Evolutionary conservation across 352 stramenopile genomes (phyloP).

Genomic region (Phytophthora colocasiae): DNA sequence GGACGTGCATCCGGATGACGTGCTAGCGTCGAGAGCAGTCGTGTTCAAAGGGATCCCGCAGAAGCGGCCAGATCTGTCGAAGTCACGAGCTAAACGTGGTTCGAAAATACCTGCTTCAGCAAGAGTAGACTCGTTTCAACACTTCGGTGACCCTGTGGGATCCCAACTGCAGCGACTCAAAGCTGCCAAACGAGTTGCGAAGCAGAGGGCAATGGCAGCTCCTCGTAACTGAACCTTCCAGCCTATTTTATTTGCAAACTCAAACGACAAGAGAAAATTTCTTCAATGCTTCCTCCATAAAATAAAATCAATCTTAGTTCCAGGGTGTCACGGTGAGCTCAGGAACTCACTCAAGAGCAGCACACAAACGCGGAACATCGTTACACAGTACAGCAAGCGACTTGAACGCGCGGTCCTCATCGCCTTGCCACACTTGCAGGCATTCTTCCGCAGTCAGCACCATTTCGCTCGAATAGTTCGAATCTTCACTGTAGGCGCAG

Average conservation of each 20-base stretch:
- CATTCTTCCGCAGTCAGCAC: constrained; percentile 68
- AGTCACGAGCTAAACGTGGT: not conserved
- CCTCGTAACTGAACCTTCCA: constrained; percentile 14
- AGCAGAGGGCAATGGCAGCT: constrained; percentile 11
- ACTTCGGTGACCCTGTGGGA: constrained; percentile 64
- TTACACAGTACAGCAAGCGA: constrained; percentile 75
- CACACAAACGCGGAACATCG: constrained; percentile 67
- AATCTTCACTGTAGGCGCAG: constrained; percentile 79
- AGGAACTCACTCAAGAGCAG: constrained; percentile 35
- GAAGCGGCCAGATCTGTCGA: constrained; percentile 28
- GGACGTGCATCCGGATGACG: constrained; percentile 63
- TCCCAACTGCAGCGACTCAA: constrained; percentile 68
- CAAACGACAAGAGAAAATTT: constrained; percentile 5
- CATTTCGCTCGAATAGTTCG: constrained; percentile 70
- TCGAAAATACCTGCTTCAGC: constrained; percentile 14
- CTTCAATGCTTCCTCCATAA: constrained; percentile 26
- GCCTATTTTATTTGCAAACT: not conserved
- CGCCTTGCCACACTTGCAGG: constrained; percentile 65
- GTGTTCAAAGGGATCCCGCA: constrained; percentile 63
- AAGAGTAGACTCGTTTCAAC: constrained; percentile 54
- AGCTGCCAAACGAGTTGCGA: constrained; percentile 24
- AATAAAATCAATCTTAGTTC: constrained; percentile 14
- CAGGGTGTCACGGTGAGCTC: not conserved
- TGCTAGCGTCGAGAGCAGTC: constrained; percentile 59
- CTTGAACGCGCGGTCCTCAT: constrained; percentile 75